Conservation (phyloP, 495 filamentous ascomycete genomes). For the Neurospora tetrasperma region DNA sequence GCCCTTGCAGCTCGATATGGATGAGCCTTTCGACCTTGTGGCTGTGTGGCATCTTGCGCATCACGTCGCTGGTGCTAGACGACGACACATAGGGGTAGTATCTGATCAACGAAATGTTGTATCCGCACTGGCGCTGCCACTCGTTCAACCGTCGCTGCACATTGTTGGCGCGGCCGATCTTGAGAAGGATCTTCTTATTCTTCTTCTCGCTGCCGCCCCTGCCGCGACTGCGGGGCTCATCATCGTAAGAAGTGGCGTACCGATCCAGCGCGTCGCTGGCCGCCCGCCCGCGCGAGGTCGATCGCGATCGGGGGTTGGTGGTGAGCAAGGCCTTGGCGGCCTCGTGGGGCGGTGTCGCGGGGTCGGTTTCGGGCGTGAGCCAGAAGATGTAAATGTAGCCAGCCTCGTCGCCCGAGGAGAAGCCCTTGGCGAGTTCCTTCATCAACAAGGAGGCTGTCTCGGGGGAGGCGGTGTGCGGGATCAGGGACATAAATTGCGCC, state of each 20-base stretch:
- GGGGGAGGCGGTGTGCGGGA: slow-evolving; percentile 52
- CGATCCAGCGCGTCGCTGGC: slow-evolving; percentile 57
- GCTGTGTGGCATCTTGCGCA: slow-evolving; percentile 71
- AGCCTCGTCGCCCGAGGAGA: slow-evolving; percentile 65
- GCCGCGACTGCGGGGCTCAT: slow-evolving; percentile 5
- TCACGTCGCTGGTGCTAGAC: slow-evolving; percentile 16
- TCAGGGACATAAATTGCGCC: slow-evolving; percentile 52
- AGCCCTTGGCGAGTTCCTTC: slow-evolving; percentile 71
- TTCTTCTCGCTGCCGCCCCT: slow-evolving; percentile 6
- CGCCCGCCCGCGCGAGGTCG: slow-evolving; percentile 38
- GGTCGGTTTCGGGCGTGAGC: slow-evolving; percentile 53
- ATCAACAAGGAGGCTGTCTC: slow-evolving; percentile 55
- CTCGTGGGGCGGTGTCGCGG: slow-evolving; percentile 41
- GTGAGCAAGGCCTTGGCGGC: slow-evolving; percentile 50
- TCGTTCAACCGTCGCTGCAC: slow-evolving; percentile 85
- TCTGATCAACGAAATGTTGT: slow-evolving; percentile 73
- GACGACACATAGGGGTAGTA: slow-evolving; percentile 82
- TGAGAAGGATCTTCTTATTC: slow-evolving; percentile 58
- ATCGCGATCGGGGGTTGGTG: slow-evolving; percentile 28
- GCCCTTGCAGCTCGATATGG: slow-evolving; percentile 72
- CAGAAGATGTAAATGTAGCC: slow-evolving; percentile 99
- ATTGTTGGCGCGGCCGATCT: slow-evolving; percentile 86
- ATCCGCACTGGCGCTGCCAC: slow-evolving; percentile 86
- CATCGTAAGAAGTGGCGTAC: slow-evolving; percentile 29
- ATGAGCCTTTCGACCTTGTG: slow-evolving; percentile 86